Evolutionary conservation across 257 asterid genomes (phyloP), one percentile per base, ranked within the genome.

Genomic region (Solanum appendiculatum): DNA sequence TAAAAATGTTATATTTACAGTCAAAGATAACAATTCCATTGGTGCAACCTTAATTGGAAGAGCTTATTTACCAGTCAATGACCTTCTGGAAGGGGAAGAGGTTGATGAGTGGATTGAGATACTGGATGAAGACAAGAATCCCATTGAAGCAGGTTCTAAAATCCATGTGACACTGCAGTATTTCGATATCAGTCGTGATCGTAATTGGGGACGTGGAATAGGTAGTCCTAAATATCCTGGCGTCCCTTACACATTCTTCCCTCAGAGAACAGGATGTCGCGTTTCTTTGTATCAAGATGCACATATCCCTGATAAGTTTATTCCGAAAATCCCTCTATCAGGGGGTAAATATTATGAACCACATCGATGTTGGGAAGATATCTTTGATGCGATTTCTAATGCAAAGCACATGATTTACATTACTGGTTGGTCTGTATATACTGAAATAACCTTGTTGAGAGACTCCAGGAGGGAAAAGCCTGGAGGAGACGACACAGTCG

Each of bases 21-120:
- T 97, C 89, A 97, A 95, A 91, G 98, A 97, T 70, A 95, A 92
- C 85, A 94, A 97, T 85, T 95, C 98, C 85, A 94, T 97, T 60
- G 99, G 99, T 69, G 98, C 99, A 86, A 96, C 99, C 82, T 89
- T 95, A 68, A 93, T 95, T 23, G 99, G 99, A 84, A 90, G 99
- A 91, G 99, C 98, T 77, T 94, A 95, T 87, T 88, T 97, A 16
- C 96, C 98, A 0, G 99, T 91, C 44, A 37, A 80, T 0, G 99
- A 95, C 48, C 92, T 97, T 70, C n/a, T 95, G 86, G 98, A 94
- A 40, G 98, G 95, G 48, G 98, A 96, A 82, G 98, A 94, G 85
- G 39, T 95, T 5, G 99, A 96, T 86, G 89, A 90, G 91, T 94
- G 98, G 99, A 91, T 94, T 51, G 98, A 96, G 89, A 93, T 96